Percentiles rank a stretch among this genome's conserved stretches.
Conservation (phyloP, 495 filamentous ascomycete genomes). For the Penicillium salamii region DNA sequence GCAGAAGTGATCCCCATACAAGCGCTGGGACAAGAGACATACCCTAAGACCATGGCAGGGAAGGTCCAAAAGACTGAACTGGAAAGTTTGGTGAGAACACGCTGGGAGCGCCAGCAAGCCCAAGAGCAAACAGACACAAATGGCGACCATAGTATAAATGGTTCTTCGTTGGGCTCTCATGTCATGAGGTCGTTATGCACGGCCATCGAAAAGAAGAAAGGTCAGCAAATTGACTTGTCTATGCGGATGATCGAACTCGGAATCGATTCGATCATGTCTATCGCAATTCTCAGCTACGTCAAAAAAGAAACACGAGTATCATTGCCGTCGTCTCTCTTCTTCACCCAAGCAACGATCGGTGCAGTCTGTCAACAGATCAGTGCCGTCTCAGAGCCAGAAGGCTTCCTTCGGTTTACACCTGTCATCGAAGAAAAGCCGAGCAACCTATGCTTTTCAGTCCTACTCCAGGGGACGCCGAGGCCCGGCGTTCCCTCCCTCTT, state of each 20-base stretch:
- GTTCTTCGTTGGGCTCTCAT: not conserved
- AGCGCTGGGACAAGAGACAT: constrained; percentile 28
- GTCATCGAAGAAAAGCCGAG: constrained; percentile 1
- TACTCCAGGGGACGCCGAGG: constrained; percentile 12
- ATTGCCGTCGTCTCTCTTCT: constrained; percentile 18
- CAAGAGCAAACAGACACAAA: too few relatives aligned
- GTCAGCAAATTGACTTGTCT: constrained; percentile 5
- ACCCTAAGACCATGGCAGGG: constrained; percentile 36
- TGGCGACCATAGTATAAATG: too few relatives aligned
- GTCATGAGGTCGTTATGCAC: constrained; percentile 6
- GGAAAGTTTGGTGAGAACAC: constrained; percentile 9
- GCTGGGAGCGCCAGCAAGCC: not conserved
- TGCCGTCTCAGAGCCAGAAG: constrained; percentile 3
- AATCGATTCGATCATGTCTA: constrained; percentile 18
- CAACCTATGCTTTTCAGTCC: constrained; percentile 7
- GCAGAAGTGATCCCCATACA: constrained; percentile 29
- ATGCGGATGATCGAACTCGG: constrained; percentile 16
- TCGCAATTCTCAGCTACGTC: constrained; percentile 14
- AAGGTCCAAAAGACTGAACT: constrained; percentile 37
- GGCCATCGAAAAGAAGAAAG: constrained; percentile 12
- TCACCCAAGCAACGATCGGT: constrained; percentile 7
- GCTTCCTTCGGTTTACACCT: constrained; percentile 4
- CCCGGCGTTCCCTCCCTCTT: constrained; percentile 11
- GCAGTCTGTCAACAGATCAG: constrained; percentile 7
- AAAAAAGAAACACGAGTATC: constrained; percentile 12